Conservation (phyloP, 2,329 filamentous ascomycete species). For the Ophiostoma ips region DNA sequence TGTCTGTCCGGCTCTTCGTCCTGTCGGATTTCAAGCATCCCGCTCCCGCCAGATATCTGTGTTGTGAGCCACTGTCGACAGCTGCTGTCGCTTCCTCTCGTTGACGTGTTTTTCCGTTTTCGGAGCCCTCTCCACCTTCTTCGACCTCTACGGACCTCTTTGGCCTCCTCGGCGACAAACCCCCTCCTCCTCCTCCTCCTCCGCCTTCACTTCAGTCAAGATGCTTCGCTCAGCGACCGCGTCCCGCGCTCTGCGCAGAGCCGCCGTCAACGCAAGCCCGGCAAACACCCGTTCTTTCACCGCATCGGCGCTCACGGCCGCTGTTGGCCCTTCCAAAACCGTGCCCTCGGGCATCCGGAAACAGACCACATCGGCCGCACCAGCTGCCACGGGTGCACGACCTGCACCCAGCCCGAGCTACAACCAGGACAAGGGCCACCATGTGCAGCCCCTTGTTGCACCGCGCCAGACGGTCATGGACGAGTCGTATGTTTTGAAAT, state of each 20-base stretch:
- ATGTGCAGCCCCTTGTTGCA: conserved; percentile 58
- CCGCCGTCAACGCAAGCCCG: conserved; percentile 26
- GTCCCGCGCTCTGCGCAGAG: conserved; percentile 31
- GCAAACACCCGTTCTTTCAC: conserved; percentile 26
- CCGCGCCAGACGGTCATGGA: conserved; percentile 52
- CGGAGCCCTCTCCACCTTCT: background rate
- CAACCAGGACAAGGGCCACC: conserved; percentile 35
- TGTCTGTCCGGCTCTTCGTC: background rate
- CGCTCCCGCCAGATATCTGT: too few relatives aligned
- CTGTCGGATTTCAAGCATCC: background rate
- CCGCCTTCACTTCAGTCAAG: conserved; percentile 4
- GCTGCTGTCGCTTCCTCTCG: background rate
- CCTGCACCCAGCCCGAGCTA: conserved; percentile 49
- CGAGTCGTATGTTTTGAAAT: conserved; percentile 61
- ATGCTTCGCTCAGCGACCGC: conserved; percentile 36
- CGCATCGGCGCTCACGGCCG: conserved; percentile 24
- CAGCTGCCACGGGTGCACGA: conserved; percentile 32
- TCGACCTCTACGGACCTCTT: too few relatives aligned
- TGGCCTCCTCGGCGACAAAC: background rate
- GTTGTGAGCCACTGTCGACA: background rate
- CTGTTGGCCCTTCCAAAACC: conserved; percentile 26
- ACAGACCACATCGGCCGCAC: conserved; percentile 35
- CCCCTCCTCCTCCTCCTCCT: background rate
- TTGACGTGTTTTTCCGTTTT: background rate
- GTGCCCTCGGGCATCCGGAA: conserved; percentile 28